Evolutionary conservation across 768 basidiomycete species (phyloP).

Genomic region (Tubosaeta brunneosetosa): DNA sequence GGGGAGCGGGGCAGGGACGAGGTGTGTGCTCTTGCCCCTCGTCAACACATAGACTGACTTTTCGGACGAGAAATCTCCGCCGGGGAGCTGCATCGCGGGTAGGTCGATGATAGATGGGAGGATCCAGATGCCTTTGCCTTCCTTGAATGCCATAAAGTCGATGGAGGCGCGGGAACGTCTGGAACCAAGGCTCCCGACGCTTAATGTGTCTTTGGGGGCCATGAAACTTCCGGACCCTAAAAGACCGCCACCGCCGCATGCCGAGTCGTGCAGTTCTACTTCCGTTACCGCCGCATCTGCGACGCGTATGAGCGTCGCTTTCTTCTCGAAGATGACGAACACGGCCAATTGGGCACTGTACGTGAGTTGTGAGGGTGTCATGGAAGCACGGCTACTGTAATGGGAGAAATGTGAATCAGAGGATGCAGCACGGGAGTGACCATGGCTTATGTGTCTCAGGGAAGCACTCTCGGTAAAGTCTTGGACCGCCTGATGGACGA

Average conservation of each 20-base stretch:
- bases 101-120: constrained; percentile 23
- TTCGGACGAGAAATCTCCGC: constrained; percentile 21
- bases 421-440: constrained; percentile 43
- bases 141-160: constrained; percentile 40
- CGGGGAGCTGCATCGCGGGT: constrained; percentile 16
- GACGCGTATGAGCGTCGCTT: constrained; percentile 76
- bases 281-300: constrained; percentile 79
- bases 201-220: constrained; percentile 21
- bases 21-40: constrained; percentile 62
- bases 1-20: constrained; percentile 66
- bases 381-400: constrained; percentile 22
- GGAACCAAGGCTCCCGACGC: constrained; percentile 18
- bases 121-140: constrained; percentile 28
- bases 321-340: constrained; percentile 86
- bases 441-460: constrained; percentile 18
- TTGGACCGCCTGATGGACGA: constrained; percentile 64
- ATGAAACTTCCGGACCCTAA: constrained; percentile 20
- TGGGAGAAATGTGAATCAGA: constrained; percentile 34
- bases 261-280: constrained; percentile 53
- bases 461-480: constrained; percentile 43
- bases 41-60: constrained; percentile 61
- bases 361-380: constrained; percentile 32
- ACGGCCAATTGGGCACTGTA: constrained; percentile 72
- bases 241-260: constrained; percentile 5
- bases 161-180: constrained; percentile 41